Base-by-base conservation (phyloP, 331 rosid genomes). In the Pyracantha coccinea region DNA sequence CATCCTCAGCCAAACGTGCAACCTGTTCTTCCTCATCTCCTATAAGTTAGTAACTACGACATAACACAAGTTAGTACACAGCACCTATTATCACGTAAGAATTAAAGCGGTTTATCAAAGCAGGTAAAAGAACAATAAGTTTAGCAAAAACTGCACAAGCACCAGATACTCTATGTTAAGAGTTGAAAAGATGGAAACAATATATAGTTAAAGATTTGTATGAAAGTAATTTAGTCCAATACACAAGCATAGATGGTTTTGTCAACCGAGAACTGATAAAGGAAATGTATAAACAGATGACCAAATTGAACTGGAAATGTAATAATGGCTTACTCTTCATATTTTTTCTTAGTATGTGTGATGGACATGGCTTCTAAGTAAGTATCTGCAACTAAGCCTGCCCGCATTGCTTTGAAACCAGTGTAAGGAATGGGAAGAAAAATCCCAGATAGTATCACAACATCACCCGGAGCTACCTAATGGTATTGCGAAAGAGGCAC, bases 371-470 rank as follows among this genome's bases (percentile, higher is more conserved):
- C 96, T 82, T 94, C 99, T 85, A 94, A 81, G 89, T 86, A 94
- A 38, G 99, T 94, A 71, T 94, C 99, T 63, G 99, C 99, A 82
- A 94, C 97, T 68, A 94, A 81, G 77, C 99, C 99, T 24, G 99
- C 99, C 19, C 96, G 97, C 99, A 94, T 90, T 80, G 99, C 99
- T 86, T 93, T 88, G 77, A 69, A 94, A 68, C 99, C 99, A 80
- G 86, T 77, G 68, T 92, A 94, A 45, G 97, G 97, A 73, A 92
- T 94, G 75, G 99, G 99, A 79, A 94, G 99, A 86, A 92, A 94
- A 72, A 94, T 94, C 65, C 99, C 97, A 68, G 99, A 94, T 35
- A 94, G 72, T 69, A 92, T 96, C 75, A 92, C 90, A 50, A 94
- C 97, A 77, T 92, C 99, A 58, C 99, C 99, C 2, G 99, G 99